phyloP scores from a whole-genome alignment of 345 rosid genomes.

The Leavenworthia alabamica region DNA sequence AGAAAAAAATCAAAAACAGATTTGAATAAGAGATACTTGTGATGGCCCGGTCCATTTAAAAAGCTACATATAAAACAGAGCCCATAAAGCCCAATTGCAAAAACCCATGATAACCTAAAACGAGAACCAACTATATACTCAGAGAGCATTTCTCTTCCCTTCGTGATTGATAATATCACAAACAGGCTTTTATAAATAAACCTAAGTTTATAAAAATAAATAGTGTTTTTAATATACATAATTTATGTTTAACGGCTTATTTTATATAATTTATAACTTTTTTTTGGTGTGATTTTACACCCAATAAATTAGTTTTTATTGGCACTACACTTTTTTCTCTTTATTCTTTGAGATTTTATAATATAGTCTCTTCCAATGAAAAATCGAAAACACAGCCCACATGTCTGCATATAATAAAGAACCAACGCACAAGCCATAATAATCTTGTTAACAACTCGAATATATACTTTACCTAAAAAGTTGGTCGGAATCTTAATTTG shows the following conservation, averaged over 20 bases:
- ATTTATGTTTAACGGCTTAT: background rate
- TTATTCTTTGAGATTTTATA: background rate
- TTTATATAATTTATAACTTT: background rate
- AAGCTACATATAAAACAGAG: background rate
- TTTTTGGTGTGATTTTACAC: background rate
- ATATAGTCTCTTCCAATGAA: conserved; percentile 9
- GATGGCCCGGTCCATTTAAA: background rate
- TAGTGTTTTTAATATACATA: background rate
- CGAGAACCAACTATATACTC: background rate
- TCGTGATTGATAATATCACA: background rate
- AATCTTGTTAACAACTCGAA: conserved; percentile 5
- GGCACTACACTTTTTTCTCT: background rate
- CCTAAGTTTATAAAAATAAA: background rate
- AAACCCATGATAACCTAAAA: background rate
- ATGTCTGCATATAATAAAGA: conserved; percentile 8
- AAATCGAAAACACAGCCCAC: conserved; percentile 13
- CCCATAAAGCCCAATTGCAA: background rate
- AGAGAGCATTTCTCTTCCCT: background rate
- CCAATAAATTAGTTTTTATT: background rate
- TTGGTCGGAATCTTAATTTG: conserved; percentile 3
- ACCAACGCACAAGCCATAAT: background rate
- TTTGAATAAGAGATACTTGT: background rate
- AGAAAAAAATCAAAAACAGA: background rate
- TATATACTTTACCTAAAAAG: conserved; percentile 8
- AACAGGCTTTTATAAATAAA: background rate